These are phyloP conservation scores for Albophoma yamanashiensis DNA, from an alignment of 2,329 filamentous ascomycete genomes.

Conservation along the genomic window DNA sequence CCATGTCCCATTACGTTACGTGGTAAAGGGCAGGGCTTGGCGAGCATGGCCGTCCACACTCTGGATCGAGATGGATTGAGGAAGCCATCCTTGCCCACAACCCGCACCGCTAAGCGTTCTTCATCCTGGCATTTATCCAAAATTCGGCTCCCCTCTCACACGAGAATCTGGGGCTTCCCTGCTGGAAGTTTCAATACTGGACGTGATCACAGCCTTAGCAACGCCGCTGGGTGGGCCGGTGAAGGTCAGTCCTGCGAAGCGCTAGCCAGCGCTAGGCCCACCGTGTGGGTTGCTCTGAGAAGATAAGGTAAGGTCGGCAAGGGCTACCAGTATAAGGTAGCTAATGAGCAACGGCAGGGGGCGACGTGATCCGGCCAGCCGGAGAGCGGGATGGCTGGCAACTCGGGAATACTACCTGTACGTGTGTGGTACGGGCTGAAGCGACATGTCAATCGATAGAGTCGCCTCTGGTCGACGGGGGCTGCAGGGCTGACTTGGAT, in stretches of 20 bases:
- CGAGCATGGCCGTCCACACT: not conserved
- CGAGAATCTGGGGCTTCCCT: not conserved
- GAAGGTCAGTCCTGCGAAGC: not conserved
- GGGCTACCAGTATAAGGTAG: too few relatives aligned
- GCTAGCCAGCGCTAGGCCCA: not conserved
- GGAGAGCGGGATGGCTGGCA: not conserved
- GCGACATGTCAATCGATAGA: not conserved
- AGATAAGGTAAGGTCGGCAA: not conserved
- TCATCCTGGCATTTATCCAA: not conserved
- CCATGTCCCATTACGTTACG: not conserved
- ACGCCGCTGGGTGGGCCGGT: not conserved
- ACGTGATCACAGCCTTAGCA: not conserved
- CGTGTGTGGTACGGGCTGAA: not conserved
- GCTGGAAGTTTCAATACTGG: not conserved
- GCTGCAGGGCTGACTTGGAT: not conserved
- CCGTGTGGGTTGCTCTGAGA: not conserved
- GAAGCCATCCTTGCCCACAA: not conserved
- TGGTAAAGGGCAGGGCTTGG: not conserved
- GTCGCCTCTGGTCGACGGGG: not conserved
- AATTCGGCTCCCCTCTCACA: not conserved
- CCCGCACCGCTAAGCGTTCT: not conserved
- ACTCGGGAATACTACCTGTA: too few relatives aligned
- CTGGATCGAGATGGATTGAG: not conserved
- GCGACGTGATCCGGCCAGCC: not conserved
- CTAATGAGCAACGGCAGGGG: not conserved